These are phyloP conservation scores for Penicillium expansum DNA, from an alignment of 2,329 filamentous ascomycete species.

Conservation along the genomic window DNA sequence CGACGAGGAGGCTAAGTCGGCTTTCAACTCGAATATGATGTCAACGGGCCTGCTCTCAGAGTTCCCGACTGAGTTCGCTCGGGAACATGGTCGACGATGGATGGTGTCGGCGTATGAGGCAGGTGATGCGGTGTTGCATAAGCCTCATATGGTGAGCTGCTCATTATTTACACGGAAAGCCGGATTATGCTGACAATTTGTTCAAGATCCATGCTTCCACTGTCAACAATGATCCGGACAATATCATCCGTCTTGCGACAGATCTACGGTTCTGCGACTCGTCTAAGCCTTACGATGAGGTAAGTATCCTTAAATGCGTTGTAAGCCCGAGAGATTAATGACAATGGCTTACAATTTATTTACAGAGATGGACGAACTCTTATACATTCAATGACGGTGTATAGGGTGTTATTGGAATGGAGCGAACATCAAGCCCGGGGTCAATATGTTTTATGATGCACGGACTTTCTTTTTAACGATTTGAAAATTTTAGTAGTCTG, in stretches of 20 bases:
- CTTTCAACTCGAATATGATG: slow-evolving; percentile 62
- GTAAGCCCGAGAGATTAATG: not conserved
- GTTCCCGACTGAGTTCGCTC: slow-evolving; percentile 47
- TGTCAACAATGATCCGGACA: slow-evolving; percentile 53
- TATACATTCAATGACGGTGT: slow-evolving; percentile 39
- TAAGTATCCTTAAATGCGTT: slow-evolving; percentile 6
- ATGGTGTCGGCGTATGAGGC: slow-evolving; percentile 55
- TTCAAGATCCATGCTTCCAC: slow-evolving; percentile 57
- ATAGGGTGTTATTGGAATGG: slow-evolving; percentile 4
- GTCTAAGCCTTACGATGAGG: slow-evolving; percentile 51
- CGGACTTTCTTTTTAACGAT: not conserved
- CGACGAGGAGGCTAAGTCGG: slow-evolving; percentile 52
- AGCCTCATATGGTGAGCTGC: slow-evolving; percentile 36
- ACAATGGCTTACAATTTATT: not conserved
- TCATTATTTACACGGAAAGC: not conserved
- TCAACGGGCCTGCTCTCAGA: slow-evolving; percentile 54
- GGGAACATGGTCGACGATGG: slow-evolving; percentile 48
- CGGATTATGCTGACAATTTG: not conserved
- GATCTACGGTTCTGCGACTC: slow-evolving; percentile 57
- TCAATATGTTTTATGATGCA: too few relatives aligned
- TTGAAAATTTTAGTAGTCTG: not conserved
- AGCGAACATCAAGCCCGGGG: not conserved
- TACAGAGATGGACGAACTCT: slow-evolving; percentile 41
- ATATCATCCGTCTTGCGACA: slow-evolving; percentile 55
- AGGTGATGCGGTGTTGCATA: slow-evolving; percentile 49